These are phyloP conservation scores for Tympanopsis confertula DNA, from an alignment of 2,329 filamentous ascomycete genomes.

Conservation along the genomic window DNA sequence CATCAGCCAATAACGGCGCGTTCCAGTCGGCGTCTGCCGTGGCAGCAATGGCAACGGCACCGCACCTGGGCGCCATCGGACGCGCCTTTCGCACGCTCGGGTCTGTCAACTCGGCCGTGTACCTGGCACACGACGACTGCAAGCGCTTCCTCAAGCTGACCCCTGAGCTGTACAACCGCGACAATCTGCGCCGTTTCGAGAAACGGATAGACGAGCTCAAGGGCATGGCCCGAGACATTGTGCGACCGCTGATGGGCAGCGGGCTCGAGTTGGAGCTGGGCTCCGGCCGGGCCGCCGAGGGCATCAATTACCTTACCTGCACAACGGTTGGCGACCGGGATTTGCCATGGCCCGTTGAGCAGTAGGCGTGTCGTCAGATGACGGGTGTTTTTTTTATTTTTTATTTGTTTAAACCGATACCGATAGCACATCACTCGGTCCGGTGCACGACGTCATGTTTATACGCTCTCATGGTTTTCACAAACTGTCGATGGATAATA, in stretches of 20 bases:
- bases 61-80: constrained; percentile 24
- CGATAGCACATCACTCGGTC: too few species aligned
- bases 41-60: constrained; percentile 13
- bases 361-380: too few species aligned
- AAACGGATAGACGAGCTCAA: constrained; percentile 56
- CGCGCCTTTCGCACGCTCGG: constrained; percentile 48
- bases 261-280: constrained; percentile 55
- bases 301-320: constrained; percentile 53
- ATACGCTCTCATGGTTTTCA: too few species aligned
- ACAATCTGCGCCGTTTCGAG: constrained; percentile 53
- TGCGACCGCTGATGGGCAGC: constrained; percentile 54
- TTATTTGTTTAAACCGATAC: too few species aligned
- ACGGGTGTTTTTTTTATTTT: too few species aligned
- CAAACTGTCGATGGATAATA: too few species aligned
- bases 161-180: constrained; percentile 48
- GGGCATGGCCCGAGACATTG: constrained; percentile 48
- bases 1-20: constrained; percentile 23
- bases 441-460: too few species aligned
- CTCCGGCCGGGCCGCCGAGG: constrained; percentile 26
- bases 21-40: constrained; percentile 15
- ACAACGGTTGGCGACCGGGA: constrained; percentile 49
- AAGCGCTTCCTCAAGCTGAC: constrained; percentile 57
- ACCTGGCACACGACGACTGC: constrained; percentile 52
- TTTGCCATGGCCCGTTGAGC: constrained; percentile 57
- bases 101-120: constrained; percentile 34